Base-by-base conservation (phyloP, 352 stramenopile genomes). In the Thraustochytrium sp. region DNA sequence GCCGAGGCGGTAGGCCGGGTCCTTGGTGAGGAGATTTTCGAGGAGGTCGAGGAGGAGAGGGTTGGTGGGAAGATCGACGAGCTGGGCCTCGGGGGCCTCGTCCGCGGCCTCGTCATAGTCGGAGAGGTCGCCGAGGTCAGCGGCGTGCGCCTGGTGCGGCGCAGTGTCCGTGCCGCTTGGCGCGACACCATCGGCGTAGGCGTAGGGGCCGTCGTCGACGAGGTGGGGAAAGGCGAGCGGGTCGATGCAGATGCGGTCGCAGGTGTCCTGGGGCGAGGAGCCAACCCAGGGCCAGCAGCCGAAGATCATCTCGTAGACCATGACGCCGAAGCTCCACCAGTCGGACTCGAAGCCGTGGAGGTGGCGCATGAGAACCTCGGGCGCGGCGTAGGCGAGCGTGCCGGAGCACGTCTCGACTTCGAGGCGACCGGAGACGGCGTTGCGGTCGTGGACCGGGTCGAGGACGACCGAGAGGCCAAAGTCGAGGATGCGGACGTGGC, bases 371-470 rank as follows among this genome's bases (percentile, higher is more conserved):
- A 84, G 59, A 11, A 80, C 61, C 36, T 84, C 75, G n/a, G 75
- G 75, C 21, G 75, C 54, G 0, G 55, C 55, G 46, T 84, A 84
- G n/a, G 54, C 29, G 29, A 75, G 44, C 11, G 75, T 84, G 13
- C 75, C 75, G 23, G 31, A 80, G 48, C 53, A 31, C 1, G 68
- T 63, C 31, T 48, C 11, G 38, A 80, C 36, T 26, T 80, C 68
- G 18, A 80, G 42, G 13, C 51, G 42, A 23, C 53, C 53, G 38
- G 23, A 75, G 0, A 75, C 68, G 1, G 21, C n/a, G 42, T 80
- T 80, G 37, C 76, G 38, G 34, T 80, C 31, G 8, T n/a, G 0
- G 95, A 85, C 99, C 96, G 87, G 99, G 40, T 73, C 34, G 46
- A 80, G 68, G 5, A 80, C 5, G 21, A 48, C 42, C 44, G 68